A percentile compares a stretch with the other conserved stretches of the same genome.
These are phyloP conservation scores for Lentinula detonsa DNA, from an alignment of 768 basidiomycete genomes.

Conservation along the genomic window DNA sequence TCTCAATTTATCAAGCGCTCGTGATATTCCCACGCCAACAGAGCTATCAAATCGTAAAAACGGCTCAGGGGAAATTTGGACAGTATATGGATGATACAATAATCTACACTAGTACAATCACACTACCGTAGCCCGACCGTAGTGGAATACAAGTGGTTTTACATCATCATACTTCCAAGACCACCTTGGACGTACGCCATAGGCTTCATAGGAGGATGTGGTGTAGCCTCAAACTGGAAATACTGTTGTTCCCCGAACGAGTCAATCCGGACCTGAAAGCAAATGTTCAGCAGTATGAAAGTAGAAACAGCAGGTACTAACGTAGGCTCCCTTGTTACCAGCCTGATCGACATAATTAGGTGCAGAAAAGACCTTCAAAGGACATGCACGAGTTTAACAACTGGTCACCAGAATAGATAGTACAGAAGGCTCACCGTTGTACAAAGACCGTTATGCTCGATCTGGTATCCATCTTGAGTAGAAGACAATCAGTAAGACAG, in stretches of 20 bases:
- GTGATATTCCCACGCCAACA: neutral
- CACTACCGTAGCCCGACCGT: neutral
- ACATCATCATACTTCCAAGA: conserved; percentile 63
- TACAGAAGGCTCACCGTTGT: conserved; percentile 60
- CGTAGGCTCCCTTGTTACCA: conserved; percentile 90
- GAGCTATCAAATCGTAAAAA: neutral
- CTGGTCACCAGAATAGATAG: neutral
- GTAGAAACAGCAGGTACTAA: conserved; percentile 32
- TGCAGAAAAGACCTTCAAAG: conserved; percentile 76
- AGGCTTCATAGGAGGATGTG: conserved; percentile 86
- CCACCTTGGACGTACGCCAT: conserved; percentile 84
- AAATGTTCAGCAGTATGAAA: neutral
- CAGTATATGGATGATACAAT: neutral
- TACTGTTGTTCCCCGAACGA: conserved; percentile 68
- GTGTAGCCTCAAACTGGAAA: conserved; percentile 77
- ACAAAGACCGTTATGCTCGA: conserved; percentile 93
- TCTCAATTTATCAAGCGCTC: neutral
- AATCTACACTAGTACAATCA: neutral
- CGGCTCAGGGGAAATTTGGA: neutral
- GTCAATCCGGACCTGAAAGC: conserved; percentile 71
- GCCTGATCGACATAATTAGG: conserved; percentile 94
- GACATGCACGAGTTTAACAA: neutral
- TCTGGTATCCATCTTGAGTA: conserved; percentile 76
- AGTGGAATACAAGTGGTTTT: neutral
- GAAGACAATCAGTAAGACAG: conserved; percentile 5